Percentiles rank a stretch among this genome's conserved stretches.
phyloP scores from a whole-genome alignment of 140 eudicot species.

The Oenanthe javanica region DNA sequence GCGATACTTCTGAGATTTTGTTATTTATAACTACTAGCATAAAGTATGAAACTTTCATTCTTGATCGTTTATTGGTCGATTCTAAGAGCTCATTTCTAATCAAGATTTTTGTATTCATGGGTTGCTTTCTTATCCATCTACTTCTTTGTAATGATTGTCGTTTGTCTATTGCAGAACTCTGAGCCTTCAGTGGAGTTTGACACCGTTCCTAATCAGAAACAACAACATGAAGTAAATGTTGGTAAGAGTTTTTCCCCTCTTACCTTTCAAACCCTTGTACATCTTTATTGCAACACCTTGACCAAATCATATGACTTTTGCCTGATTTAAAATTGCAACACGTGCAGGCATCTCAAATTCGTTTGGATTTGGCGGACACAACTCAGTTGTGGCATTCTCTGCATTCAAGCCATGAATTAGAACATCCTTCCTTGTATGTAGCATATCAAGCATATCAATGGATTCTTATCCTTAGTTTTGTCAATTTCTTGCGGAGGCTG shows the following conservation, averaged over 20 bases:
- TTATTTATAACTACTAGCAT: neutral
- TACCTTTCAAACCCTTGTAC: neutral
- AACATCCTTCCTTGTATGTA: neutral
- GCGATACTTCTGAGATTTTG: slow-evolving; percentile 15
- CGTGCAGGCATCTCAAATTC: slow-evolving; percentile 94
- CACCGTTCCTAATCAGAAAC: slow-evolving; percentile 73
- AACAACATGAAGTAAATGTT: slow-evolving; percentile 92
- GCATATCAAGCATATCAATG: neutral
- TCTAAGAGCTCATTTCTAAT: neutral
- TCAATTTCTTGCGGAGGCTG: slow-evolving; percentile 12
- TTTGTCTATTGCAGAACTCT: slow-evolving; percentile 42
- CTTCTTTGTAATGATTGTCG: neutral
- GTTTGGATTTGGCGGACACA: slow-evolving; percentile 94
- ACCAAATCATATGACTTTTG: no score
- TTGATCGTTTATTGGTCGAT: no score
- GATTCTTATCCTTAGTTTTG: neutral
- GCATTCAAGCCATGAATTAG: slow-evolving; percentile 75
- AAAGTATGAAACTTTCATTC: neutral
- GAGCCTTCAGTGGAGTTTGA: slow-evolving; percentile 89
- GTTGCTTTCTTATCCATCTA: neutral
- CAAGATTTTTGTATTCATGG: no score
- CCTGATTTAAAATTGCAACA: slow-evolving; percentile 3
- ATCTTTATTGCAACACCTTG: no score
- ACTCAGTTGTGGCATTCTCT: slow-evolving; percentile 87
- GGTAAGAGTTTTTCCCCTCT: slow-evolving; percentile 40